These are phyloP conservation scores for Thelonectria olida DNA, from an alignment of 2,329 filamentous ascomycete genomes.

Conservation along the genomic window DNA sequence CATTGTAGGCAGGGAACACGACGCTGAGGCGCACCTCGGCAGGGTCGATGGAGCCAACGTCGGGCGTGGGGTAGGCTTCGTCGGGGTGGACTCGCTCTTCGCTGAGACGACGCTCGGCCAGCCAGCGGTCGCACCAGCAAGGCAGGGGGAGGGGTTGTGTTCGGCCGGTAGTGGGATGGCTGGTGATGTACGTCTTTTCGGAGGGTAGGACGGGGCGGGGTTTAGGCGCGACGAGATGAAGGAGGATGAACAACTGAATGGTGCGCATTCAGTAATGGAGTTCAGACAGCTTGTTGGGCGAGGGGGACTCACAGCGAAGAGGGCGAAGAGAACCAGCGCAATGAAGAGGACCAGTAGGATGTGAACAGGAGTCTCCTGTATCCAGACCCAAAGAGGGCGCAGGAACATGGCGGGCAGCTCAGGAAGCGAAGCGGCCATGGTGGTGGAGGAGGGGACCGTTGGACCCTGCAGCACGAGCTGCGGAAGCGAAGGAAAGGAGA, in stretches of 20 bases:
- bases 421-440: conserved; percentile 33
- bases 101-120: conserved; percentile 65
- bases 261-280: conserved; percentile 20
- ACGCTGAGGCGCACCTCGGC: conserved; percentile 88
- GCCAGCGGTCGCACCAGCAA: conserved; percentile 87
- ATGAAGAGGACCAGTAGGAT: conserved; percentile 49
- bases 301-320: conserved; percentile 49
- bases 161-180: conserved; percentile 63
- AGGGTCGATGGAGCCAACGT: conserved; percentile 72
- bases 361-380: conserved; percentile 50
- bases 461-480: conserved; percentile 23
- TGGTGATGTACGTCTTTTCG: conserved; percentile 87
- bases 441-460: conserved; percentile 15
- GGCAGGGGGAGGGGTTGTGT: conserved; percentile 65
- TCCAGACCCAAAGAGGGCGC: conserved; percentile 46
- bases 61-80: conserved; percentile 52
- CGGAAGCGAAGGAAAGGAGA: conserved; percentile 18
- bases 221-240: conserved; percentile 81
- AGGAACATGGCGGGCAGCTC: conserved; percentile 47
- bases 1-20: conserved; percentile 95
- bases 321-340: conserved; percentile 43
- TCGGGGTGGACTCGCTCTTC: conserved; percentile 49
- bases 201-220: conserved; percentile 78
- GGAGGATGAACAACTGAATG: conserved; percentile 65
- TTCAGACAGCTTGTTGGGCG: not conserved